These are phyloP conservation scores for Sugiyamaella novakii DNA, from an alignment of 1,139 yeast genomes.

Conservation along the genomic window DNA sequence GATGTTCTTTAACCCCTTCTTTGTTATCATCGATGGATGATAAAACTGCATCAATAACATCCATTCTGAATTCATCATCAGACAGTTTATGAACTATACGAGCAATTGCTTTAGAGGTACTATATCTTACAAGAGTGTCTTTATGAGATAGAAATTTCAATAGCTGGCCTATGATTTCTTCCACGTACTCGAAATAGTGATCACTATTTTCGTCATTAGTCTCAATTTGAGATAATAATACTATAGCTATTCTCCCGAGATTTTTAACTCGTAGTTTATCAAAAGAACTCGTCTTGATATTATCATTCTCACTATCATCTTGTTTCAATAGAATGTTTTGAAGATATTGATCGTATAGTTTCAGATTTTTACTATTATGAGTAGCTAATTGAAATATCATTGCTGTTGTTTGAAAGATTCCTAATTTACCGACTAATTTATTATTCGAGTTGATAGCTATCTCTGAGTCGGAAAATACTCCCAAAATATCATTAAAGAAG, in stretches of 20 bases:
- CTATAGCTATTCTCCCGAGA: slow-evolving; percentile 43
- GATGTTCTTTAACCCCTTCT: neutral
- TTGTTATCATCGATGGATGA: slow-evolving; percentile 35
- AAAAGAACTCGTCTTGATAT: slow-evolving; percentile 8
- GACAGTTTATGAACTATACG: slow-evolving; percentile 42
- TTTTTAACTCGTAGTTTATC: slow-evolving; percentile 41
- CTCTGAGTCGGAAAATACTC: neutral
- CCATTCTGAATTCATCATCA: slow-evolving; percentile 35
- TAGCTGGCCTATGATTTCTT: slow-evolving; percentile 46
- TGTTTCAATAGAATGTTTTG: neutral
- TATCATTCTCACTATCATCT: neutral
- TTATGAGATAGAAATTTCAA: slow-evolving; percentile 40
- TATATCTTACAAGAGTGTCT: slow-evolving; percentile 48
- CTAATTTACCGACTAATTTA: slow-evolving; percentile 28
- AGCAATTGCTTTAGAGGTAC: slow-evolving; percentile 52
- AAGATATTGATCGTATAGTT: slow-evolving; percentile 1
- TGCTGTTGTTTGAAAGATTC: slow-evolving; percentile 34
- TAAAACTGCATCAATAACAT: slow-evolving; percentile 42
- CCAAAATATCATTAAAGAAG: slow-evolving; percentile 25
- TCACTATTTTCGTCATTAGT: slow-evolving; percentile 11
- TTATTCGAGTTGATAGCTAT: too few relatives aligned
- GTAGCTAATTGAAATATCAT: slow-evolving; percentile 21
- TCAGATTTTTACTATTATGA: neutral
- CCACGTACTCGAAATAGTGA: slow-evolving; percentile 40
- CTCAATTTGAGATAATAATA: slow-evolving; percentile 23